Conservation (phyloP, 352 stramenopile genomes). For the Phytophthora gonapodyides region DNA sequence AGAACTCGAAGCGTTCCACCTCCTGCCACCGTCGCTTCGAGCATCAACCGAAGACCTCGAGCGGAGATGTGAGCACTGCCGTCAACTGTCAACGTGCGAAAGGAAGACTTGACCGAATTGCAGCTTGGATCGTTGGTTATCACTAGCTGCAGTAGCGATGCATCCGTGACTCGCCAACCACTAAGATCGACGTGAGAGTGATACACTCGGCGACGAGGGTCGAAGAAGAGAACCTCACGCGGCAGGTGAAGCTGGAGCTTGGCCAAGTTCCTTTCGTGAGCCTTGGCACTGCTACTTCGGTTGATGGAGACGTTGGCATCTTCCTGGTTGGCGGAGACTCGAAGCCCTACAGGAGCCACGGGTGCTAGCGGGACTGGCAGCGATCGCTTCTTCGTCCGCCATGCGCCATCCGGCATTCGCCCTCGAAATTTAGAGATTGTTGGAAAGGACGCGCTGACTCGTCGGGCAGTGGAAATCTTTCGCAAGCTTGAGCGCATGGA, state of each 20-base stretch:
- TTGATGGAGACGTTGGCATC: slow-evolving; percentile 5
- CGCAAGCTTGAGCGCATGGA: neutral
- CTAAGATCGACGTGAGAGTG: slow-evolving; percentile 54
- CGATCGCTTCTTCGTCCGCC: slow-evolving; percentile 33
- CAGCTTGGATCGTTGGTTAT: slow-evolving; percentile 5
- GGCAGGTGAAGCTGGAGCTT: slow-evolving; percentile 42
- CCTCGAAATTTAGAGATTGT: slow-evolving; percentile 4
- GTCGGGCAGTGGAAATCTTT: slow-evolving; percentile 20
- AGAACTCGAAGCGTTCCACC: slow-evolving; percentile 25
- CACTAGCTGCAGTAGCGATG: slow-evolving; percentile 34
- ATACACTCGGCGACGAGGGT: slow-evolving; percentile 37
- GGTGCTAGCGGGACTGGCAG: slow-evolving; percentile 13
- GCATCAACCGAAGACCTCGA: slow-evolving; percentile 25
- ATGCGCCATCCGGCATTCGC: slow-evolving; percentile 28
- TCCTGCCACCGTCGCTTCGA: slow-evolving; percentile 16
- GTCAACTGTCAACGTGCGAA: slow-evolving; percentile 29
- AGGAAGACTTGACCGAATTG: slow-evolving; percentile 20
- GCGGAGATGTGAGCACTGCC: slow-evolving; percentile 28
- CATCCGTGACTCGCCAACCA: slow-evolving; percentile 58
- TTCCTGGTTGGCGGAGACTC: slow-evolving; percentile 31
- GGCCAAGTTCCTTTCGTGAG: slow-evolving; percentile 29
- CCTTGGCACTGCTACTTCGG: slow-evolving; percentile 26
- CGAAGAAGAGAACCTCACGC: slow-evolving; percentile 45
- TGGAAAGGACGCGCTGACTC: slow-evolving; percentile 29
- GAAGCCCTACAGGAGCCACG: slow-evolving; percentile 14